A percentile compares a stretch with the other conserved stretches of the same genome.
phyloP scores from a whole-genome alignment of 2,329 filamentous ascomycete species.

The Lomentospora prolificans region DNA sequence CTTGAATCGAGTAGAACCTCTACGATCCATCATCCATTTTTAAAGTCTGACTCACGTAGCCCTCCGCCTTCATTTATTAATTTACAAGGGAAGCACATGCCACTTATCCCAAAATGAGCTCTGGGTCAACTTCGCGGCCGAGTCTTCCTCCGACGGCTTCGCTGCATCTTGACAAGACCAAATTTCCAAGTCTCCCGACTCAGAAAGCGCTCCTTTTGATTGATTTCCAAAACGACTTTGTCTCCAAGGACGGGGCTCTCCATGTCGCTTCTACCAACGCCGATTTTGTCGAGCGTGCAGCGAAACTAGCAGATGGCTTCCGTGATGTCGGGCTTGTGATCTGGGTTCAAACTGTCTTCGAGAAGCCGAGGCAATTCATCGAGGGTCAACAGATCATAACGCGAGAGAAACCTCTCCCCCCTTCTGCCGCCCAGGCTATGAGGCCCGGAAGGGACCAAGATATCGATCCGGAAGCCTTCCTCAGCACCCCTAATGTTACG shows the following conservation, averaged over 20 bases:
- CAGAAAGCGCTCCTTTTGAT: constrained; percentile 68
- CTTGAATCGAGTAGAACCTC: too few relatives aligned
- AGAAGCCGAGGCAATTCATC: constrained; percentile 46
- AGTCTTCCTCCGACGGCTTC: not conserved
- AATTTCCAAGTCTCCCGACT: constrained; percentile 46
- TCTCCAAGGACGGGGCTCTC: constrained; percentile 57
- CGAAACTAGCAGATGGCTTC: constrained; percentile 60
- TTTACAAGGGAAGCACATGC: not conserved
- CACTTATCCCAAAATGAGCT: not conserved
- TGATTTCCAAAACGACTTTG: constrained; percentile 86
- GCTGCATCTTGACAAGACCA: constrained; percentile 33
- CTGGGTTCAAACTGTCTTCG: constrained; percentile 74
- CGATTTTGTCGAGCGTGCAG: constrained; percentile 58
- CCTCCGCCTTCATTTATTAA: too few relatives aligned
- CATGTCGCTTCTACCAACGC: constrained; percentile 48
- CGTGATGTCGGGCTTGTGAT: constrained; percentile 63
- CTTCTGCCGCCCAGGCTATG: constrained; percentile 17
- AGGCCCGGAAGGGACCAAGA: constrained; percentile 16
- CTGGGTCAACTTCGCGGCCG: not conserved
- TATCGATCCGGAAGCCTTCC: constrained; percentile 35
- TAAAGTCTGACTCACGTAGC: too few relatives aligned
- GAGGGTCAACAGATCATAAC: constrained; percentile 38
- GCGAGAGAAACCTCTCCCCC: constrained; percentile 15
- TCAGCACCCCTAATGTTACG: constrained; percentile 28
- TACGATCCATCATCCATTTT: too few relatives aligned